These are phyloP conservation scores for Ceratocystis alfenasii DNA, from an alignment of 2,329 filamentous ascomycete genomes.

Conservation along the genomic window DNA sequence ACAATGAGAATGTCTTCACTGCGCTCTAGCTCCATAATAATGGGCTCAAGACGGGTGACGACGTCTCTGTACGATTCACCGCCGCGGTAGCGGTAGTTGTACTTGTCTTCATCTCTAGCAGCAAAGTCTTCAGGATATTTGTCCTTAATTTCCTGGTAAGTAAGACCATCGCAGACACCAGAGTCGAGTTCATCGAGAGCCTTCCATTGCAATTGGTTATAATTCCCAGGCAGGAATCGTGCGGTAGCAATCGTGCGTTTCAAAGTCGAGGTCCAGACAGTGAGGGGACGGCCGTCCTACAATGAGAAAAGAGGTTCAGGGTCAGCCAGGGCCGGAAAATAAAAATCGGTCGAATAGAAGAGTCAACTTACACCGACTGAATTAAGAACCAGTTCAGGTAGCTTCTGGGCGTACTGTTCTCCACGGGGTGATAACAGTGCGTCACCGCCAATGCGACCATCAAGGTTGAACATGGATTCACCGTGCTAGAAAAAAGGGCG, in stretches of 20 bases:
- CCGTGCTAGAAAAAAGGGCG: constrained; percentile 55
- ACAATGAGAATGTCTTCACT: constrained; percentile 96
- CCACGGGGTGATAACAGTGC: constrained; percentile 76
- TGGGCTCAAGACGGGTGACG: constrained; percentile 92
- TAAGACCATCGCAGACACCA: constrained; percentile 91
- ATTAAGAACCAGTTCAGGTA: constrained; percentile 72
- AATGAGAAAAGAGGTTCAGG: constrained; percentile 18
- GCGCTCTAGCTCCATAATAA: constrained; percentile 97
- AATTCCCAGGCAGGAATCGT: constrained; percentile 64
- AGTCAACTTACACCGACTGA: constrained; percentile 62
- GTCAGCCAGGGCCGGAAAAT: constrained; percentile 19
- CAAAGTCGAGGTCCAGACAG: constrained; percentile 51
- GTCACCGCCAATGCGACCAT: constrained; percentile 86
- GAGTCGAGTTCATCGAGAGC: constrained; percentile 94
- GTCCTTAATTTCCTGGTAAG: constrained; percentile 88
- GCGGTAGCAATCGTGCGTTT: constrained; percentile 85
- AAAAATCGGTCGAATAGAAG: background rate
- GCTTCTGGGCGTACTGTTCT: constrained; percentile 70
- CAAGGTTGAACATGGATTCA: constrained; percentile 84
- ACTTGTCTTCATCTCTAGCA: constrained; percentile 94
- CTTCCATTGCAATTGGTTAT: constrained; percentile 97
- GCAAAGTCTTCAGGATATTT: constrained; percentile 87
- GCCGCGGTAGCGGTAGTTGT: constrained; percentile 97
- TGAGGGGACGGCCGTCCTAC: constrained; percentile 48
- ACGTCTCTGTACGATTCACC: constrained; percentile 94